Evolutionary conservation across 352 stramenopile genomes (phyloP).

Genomic region (Pythium brachiatum): DNA sequence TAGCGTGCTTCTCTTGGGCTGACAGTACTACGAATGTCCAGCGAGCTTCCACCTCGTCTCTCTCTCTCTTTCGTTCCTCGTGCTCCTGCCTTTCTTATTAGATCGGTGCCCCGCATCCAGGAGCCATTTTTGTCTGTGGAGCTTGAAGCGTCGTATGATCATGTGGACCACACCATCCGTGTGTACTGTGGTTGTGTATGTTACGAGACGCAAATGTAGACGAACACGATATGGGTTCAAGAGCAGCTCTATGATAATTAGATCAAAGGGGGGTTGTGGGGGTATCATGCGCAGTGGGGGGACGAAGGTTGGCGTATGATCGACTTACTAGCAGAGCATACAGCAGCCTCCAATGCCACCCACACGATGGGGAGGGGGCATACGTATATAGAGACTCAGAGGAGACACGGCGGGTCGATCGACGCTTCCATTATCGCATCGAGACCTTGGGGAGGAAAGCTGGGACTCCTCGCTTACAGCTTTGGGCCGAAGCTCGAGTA

Average conservation of each 20-base stretch:
- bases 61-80: background rate
- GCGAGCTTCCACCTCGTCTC: background rate
- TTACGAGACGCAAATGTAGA: conserved; percentile 14
- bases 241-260: conserved; percentile 20
- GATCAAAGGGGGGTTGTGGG: background rate
- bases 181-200: conserved; percentile 12
- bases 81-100: conserved; percentile 9
- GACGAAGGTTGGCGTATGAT: background rate
- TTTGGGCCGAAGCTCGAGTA: conserved; percentile 96
- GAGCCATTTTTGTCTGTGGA: background rate
- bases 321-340: conserved; percentile 1
- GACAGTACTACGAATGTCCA: background rate
- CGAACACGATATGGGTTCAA: conserved; percentile 10
- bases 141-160: conserved; percentile 1
- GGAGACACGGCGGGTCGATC: conserved; percentile 6
- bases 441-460: conserved; percentile 1
- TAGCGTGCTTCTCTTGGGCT: background rate
- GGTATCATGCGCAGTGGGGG: background rate
- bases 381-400: conserved; percentile 2
- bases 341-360: background rate
- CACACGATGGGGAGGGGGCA: background rate
- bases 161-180: conserved; percentile 16
- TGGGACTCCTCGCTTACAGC: conserved; percentile 37
- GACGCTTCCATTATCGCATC: conserved; percentile 17
- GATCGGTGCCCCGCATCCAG: background rate